phyloP scores from a whole-genome alignment of 1,139 yeast genomes.

The Geotrichum restrictum region DNA sequence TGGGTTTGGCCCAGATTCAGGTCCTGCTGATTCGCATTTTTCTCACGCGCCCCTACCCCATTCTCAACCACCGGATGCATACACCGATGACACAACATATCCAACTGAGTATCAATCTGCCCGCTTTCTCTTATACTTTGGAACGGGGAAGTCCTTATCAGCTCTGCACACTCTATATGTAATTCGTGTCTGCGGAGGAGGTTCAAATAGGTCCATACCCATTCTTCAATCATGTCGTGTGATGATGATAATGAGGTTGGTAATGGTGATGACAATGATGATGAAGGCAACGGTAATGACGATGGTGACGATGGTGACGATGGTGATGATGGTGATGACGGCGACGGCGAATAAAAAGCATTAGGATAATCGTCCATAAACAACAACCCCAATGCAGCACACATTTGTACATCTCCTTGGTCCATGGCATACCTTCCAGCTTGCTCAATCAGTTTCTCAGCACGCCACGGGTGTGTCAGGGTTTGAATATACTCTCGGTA shows the following conservation, averaged over 20 bases:
- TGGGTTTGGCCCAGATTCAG: neutral
- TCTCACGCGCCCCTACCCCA: constrained; percentile 34
- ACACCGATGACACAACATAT: constrained; percentile 69
- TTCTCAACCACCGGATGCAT: constrained; percentile 63
- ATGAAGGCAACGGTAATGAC: no score
- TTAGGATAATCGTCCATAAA: constrained; percentile 47
- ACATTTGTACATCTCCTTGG: constrained; percentile 65
- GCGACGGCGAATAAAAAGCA: no score
- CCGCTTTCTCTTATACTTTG: constrained; percentile 47
- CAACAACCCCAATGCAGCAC: constrained; percentile 56
- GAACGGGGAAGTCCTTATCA: constrained; percentile 48
- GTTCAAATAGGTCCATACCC: constrained; percentile 58
- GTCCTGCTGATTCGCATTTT: neutral
- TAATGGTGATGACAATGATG: no score
- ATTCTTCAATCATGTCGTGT: constrained; percentile 44
- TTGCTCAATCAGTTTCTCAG: constrained; percentile 44
- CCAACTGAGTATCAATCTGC: constrained; percentile 53
- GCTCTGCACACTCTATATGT: constrained; percentile 56
- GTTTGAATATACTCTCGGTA: constrained; percentile 32
- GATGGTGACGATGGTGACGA: no score
- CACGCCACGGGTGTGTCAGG: constrained; percentile 48
- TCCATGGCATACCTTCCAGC: constrained; percentile 53
- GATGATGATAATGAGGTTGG: no score
- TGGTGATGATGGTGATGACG: constrained; percentile 11
- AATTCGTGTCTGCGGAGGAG: constrained; percentile 50